phyloP scores from a whole-genome alignment of 208 protist species.

The Angomonas ambiguus region DNA sequence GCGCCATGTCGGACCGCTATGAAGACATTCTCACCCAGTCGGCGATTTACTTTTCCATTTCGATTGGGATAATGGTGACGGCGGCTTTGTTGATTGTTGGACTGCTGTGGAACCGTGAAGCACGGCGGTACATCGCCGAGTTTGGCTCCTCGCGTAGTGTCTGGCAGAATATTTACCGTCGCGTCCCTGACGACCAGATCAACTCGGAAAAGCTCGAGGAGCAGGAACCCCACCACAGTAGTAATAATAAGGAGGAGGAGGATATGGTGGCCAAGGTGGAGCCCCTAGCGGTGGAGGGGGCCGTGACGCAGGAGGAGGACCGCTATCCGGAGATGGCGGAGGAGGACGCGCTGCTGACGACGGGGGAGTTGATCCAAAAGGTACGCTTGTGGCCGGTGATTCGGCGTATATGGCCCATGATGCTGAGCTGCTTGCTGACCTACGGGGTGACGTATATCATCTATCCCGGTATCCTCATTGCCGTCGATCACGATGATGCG shows the following conservation, averaged over 20 bases:
- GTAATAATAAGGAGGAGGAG: constrained; percentile 8
- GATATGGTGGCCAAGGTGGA: constrained; percentile 27
- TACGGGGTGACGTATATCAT: constrained; percentile 68
- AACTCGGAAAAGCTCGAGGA: background rate
- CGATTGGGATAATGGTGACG: constrained; percentile 56
- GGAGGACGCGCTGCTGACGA: constrained; percentile 26
- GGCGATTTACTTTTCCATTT: constrained; percentile 72
- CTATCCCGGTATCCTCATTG: constrained; percentile 72
- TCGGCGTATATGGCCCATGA: constrained; percentile 72
- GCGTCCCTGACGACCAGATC: background rate
- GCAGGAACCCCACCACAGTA: background rate
- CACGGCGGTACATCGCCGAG: constrained; percentile 64
- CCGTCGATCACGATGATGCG: constrained; percentile 34
- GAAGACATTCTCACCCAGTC: constrained; percentile 44
- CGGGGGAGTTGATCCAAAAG: constrained; percentile 57
- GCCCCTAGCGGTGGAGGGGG: background rate
- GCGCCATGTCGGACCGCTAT: constrained; percentile 48
- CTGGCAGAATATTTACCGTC: constrained; percentile 54
- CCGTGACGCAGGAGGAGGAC: background rate
- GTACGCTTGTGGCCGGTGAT: constrained; percentile 60
- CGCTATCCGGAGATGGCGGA: background rate
- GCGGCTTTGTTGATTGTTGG: constrained; percentile 31
- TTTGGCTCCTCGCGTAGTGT: constrained; percentile 46
- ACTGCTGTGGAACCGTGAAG: constrained; percentile 62
- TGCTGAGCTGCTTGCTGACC: constrained; percentile 58